A percentile compares a stretch with the other conserved stretches of the same genome.
These are phyloP conservation scores for Spathaspora sp. DNA, from an alignment of 805 yeast genomes.

Conservation along the genomic window DNA sequence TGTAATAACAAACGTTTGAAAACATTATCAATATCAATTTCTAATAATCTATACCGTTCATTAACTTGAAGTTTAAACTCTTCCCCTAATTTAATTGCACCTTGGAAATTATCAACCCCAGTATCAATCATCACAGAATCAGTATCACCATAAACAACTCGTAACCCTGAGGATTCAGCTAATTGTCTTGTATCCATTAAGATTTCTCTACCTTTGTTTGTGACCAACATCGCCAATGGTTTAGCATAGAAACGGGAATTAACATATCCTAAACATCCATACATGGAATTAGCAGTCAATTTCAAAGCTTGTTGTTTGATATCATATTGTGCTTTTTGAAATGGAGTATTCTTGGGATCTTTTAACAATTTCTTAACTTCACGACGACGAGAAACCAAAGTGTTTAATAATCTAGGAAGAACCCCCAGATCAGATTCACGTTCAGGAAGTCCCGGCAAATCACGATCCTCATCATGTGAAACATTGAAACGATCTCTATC, in stretches of 20 bases:
- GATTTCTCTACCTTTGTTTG: conserved; percentile 93
- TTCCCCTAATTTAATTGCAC: conserved; percentile 79
- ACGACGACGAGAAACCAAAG: conserved; percentile 85
- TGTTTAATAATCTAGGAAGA: conserved; percentile 76
- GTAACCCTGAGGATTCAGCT: conserved; percentile 78
- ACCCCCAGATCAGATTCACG: conserved; percentile 60
- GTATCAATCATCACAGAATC: conserved; percentile 99
- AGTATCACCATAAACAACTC: conserved; percentile 96
- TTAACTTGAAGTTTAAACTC: conserved; percentile 83
- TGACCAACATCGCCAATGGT: conserved; percentile 92
- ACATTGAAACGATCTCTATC: conserved; percentile 52
- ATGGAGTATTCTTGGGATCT: conserved; percentile 58
- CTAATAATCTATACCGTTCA: conserved; percentile 81
- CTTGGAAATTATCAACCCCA: conserved; percentile 61
- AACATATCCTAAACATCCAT: conserved; percentile 94
- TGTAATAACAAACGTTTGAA: conserved; percentile 80
- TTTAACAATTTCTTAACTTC: conserved; percentile 87
- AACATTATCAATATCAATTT: conserved; percentile 92
- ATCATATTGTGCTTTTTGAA: conserved; percentile 80
- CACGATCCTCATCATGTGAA: conserved; percentile 50
- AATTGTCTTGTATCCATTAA: conserved; percentile 88
- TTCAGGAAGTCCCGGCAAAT: conserved; percentile 67
- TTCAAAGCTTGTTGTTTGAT: conserved; percentile 94
- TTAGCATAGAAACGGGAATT: conserved; percentile 92
- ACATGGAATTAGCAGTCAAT: conserved; percentile 98